phyloP scores from a whole-genome alignment of 208 protist genomes.

The Kentomonas sorsogonicus region DNA sequence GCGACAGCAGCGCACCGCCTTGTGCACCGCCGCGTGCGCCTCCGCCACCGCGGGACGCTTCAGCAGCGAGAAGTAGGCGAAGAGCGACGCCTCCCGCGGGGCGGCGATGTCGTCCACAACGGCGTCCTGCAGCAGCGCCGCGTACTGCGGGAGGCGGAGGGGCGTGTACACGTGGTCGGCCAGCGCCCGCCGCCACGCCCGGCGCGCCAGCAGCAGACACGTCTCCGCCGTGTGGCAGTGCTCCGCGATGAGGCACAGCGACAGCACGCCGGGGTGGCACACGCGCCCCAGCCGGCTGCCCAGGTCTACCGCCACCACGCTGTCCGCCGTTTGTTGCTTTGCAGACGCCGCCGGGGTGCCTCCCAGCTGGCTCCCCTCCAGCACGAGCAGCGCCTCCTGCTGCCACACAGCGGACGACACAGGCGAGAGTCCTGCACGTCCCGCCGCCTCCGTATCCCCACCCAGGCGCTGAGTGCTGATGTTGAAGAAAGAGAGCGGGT shows the following conservation, averaged over 20 bases:
- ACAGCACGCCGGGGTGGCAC: slow-evolving; percentile 19
- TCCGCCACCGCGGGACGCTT: slow-evolving; percentile 26
- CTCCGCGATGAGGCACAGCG: slow-evolving; percentile 42
- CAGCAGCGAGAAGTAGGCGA: slow-evolving; percentile 30
- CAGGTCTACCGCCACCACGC: slow-evolving; percentile 25
- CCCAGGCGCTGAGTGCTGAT: too few relatives aligned
- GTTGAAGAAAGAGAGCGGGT: too few relatives aligned
- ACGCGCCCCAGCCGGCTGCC: slow-evolving; percentile 19
- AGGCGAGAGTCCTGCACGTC: too few relatives aligned
- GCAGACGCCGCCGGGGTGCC: too few relatives aligned
- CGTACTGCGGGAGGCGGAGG: slow-evolving; percentile 34
- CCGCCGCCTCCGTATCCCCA: too few relatives aligned
- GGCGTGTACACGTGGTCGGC: slow-evolving; percentile 13
- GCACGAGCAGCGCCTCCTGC: too few relatives aligned
- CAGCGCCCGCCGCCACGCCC: slow-evolving; percentile 25
- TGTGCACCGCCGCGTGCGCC: slow-evolving; percentile 23
- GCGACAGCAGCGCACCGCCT: slow-evolving; percentile 18
- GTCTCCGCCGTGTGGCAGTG: slow-evolving; percentile 33
- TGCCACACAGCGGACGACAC: too few relatives aligned
- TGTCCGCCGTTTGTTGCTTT: too few relatives aligned
- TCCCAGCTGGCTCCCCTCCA: too few relatives aligned
- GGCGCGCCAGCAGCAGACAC: slow-evolving; percentile 16
- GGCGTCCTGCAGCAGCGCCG: slow-evolving; percentile 38
- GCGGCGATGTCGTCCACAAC: slow-evolving; percentile 49
- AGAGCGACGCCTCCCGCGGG: slow-evolving; percentile 19